Percentiles rank a stretch among this genome's conserved stretches.
Evolutionary conservation across 1,284 basidiomycete genomes (phyloP).

Genomic region (Vanrija sp.): DNA sequence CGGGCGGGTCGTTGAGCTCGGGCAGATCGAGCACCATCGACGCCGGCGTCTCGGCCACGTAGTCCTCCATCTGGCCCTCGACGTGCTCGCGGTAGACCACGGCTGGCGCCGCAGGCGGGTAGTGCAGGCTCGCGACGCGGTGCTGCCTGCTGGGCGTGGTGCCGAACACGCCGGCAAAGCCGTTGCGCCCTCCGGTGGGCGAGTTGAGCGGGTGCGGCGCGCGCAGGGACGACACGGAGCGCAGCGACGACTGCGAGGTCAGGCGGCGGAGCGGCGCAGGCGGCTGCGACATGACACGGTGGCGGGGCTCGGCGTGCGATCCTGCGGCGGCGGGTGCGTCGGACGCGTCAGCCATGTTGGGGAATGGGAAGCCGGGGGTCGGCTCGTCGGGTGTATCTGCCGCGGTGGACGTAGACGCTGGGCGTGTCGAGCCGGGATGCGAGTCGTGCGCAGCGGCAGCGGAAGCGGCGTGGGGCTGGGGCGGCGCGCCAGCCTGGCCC

Average conservation of each 20-base stretch:
- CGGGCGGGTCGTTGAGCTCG: constrained; percentile 4
- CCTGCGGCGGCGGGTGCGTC: neutral
- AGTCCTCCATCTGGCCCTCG: constrained; percentile 35
- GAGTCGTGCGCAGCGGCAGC: neutral
- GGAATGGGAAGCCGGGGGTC: constrained; percentile 6
- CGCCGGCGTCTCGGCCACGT: neutral
- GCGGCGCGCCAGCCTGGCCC: too few relatives aligned
- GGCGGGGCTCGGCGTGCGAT: neutral
- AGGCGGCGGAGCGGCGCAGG: neutral
- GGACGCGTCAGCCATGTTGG: neutral
- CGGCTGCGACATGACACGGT: neutral
- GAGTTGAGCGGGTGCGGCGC: constrained; percentile 47
- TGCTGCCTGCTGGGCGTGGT: constrained; percentile 19
- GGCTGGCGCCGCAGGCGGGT: constrained; percentile 41
- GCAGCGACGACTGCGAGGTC: constrained; percentile 34
- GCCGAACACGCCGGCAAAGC: constrained; percentile 2
- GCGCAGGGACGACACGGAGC: constrained; percentile 40
- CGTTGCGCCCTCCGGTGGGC: constrained; percentile 21
- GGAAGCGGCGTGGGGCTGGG: neutral
- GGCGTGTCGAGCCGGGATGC: neutral
- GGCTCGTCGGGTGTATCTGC: neutral
- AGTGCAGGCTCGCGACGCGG: constrained; percentile 36
- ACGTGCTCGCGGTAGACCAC: constrained; percentile 37
- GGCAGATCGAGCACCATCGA: constrained; percentile 2
- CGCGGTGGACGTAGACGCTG: neutral